Percentiles rank a stretch among this genome's conserved stretches.
Conservation (phyloP, 257 asterid species). For the Solanum rostratum region DNA sequence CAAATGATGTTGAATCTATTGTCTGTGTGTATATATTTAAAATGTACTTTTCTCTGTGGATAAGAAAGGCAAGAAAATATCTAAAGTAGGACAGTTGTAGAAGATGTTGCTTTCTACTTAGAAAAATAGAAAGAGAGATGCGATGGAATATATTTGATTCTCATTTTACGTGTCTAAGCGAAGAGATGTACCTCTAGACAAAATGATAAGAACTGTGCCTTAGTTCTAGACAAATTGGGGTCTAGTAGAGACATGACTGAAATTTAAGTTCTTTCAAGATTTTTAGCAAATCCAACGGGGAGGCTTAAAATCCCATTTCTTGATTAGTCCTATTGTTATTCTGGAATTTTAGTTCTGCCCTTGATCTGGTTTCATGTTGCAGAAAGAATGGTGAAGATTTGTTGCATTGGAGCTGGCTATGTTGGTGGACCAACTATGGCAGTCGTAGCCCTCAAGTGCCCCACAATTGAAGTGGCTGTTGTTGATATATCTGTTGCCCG, state of each 20-base stretch:
- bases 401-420: constrained; percentile 30
- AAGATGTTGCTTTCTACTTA: not conserved
- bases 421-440: constrained; percentile 36
- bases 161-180: not conserved
- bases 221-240: not conserved
- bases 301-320: not conserved
- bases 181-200: not conserved
- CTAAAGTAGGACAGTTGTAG: not conserved
- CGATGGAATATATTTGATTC: not conserved
- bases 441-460: constrained; percentile 24
- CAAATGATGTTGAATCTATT: not conserved
- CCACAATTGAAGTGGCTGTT: constrained; percentile 22
- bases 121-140: not conserved
- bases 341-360: not conserved
- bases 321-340: not conserved
- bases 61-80: not conserved
- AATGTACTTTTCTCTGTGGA: not conserved
- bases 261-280: not conserved
- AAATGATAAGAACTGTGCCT: not conserved
- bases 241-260: not conserved
- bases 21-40: not conserved
- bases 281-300: not conserved
- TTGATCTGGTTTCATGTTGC: not conserved
- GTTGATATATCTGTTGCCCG: constrained; percentile 24
- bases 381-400: constrained; percentile 28